These are phyloP conservation scores for Cercospora canescens DNA, from an alignment of 2,329 filamentous ascomycete genomes.

Conservation along the genomic window DNA sequence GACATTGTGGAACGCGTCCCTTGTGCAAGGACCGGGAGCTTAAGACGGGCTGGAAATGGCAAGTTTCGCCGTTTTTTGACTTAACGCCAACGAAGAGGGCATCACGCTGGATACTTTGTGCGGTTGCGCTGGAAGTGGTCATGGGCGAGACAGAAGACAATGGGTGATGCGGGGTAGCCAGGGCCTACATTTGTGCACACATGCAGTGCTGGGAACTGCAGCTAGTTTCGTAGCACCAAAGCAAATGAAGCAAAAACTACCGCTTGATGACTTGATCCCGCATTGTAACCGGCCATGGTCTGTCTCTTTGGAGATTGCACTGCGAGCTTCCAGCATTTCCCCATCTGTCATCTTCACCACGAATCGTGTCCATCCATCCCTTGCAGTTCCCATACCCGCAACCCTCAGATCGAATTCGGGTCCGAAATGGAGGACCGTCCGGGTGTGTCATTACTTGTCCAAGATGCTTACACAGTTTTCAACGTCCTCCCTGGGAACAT, in stretches of 20 bases:
- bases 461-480: conserved; percentile 15
- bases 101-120: too few species aligned
- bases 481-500: conserved; percentile 12
- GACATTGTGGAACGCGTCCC: neutral
- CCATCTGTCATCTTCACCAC: neutral
- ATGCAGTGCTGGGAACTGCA: neutral
- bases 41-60: neutral
- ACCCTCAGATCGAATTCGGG: neutral
- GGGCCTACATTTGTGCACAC: neutral
- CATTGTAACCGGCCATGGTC: neutral
- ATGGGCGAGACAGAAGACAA: too few species aligned
- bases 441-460: neutral
- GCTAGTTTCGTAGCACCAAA: neutral
- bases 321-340: neutral
- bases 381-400: neutral
- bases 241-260: neutral
- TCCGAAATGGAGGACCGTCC: neutral
- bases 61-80: neutral
- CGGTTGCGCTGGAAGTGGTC: neutral
- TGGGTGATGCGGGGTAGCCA: neutral
- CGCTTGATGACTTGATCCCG: neutral
- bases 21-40: neutral
- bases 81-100: too few species aligned
- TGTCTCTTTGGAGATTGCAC: neutral
- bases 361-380: neutral